Evolutionary conservation across 768 basidiomycete species (phyloP).

Genomic region (Hygrophorus pudorinus): DNA sequence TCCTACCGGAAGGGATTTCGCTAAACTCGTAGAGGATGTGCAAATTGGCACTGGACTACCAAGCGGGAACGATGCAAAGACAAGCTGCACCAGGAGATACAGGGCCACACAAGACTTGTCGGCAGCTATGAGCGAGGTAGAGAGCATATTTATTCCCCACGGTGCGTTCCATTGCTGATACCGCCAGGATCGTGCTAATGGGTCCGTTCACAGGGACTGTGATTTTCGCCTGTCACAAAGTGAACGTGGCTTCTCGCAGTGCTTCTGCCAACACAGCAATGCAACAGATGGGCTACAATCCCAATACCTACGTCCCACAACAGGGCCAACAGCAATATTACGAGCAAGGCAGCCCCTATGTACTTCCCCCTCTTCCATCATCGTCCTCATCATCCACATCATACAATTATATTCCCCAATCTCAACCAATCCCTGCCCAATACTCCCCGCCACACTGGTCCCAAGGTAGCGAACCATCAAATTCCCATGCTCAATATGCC

Average conservation of each 20-base stretch:
- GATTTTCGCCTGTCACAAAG: slow-evolving; percentile 68
- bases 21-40: slow-evolving; percentile 58
- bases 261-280: slow-evolving; percentile 30
- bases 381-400: slow-evolving; percentile 21
- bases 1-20: slow-evolving; percentile 36
- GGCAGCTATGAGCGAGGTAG: slow-evolving; percentile 54
- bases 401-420: slow-evolving; percentile 24
- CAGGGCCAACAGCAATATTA: slow-evolving; percentile 31
- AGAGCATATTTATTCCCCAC: slow-evolving; percentile 87
- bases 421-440: slow-evolving; percentile 20
- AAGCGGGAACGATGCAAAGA: slow-evolving; percentile 63
- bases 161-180: slow-evolving; percentile 33
- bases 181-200: neutral
- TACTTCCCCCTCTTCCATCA: slow-evolving; percentile 30
- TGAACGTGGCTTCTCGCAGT: slow-evolving; percentile 35
- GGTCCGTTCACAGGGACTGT: slow-evolving; percentile 40
- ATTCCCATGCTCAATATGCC: slow-evolving; percentile 12
- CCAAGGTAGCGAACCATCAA: slow-evolving; percentile 20
- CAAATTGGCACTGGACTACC: slow-evolving; percentile 43
- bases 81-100: slow-evolving; percentile 79
- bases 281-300: slow-evolving; percentile 36
- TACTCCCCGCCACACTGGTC: slow-evolving; percentile 36
- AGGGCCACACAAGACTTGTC: slow-evolving; percentile 60
- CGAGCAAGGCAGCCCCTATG: slow-evolving; percentile 26
- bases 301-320: slow-evolving; percentile 23